These are phyloP conservation scores for Lecanicillium sp. DNA, from an alignment of 2,329 filamentous ascomycete species.

Conservation along the genomic window DNA sequence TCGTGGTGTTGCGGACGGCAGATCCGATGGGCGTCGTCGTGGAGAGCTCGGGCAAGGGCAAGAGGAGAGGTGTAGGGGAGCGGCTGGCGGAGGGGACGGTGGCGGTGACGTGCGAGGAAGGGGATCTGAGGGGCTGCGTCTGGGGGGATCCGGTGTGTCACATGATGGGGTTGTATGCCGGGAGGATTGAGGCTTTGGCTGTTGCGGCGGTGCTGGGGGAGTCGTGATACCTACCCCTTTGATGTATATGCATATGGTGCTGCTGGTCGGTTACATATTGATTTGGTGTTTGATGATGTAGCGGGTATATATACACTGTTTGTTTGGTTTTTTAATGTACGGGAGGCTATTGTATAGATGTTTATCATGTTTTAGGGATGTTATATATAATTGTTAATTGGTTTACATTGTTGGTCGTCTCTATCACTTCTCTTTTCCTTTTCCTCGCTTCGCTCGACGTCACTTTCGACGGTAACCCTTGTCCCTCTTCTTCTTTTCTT, in stretches of 20 bases:
- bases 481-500: too few relatives aligned
- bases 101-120: conserved; percentile 62
- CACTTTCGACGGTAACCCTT: too few relatives aligned
- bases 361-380: too few relatives aligned
- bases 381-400: too few relatives aligned
- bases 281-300: too few relatives aligned
- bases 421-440: too few relatives aligned
- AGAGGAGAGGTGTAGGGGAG: conserved; percentile 44
- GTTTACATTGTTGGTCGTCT: too few relatives aligned
- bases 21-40: conserved; percentile 31
- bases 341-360: too few relatives aligned
- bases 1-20: conserved; percentile 59
- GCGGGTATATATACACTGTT: too few relatives aligned
- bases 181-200: conserved; percentile 64
- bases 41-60: conserved; percentile 25
- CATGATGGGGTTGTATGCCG: conserved; percentile 71
- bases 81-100: conserved; percentile 55
- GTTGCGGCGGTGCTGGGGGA: conserved; percentile 43
- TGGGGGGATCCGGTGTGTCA: conserved; percentile 81
- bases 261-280: too few relatives aligned
- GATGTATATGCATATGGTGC: neutral
- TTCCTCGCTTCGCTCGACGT: too few relatives aligned
- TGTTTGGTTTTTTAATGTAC: too few relatives aligned
- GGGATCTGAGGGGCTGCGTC: conserved; percentile 61
- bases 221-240: neutral